Evolutionary conservation across 306 rosid genomes (phyloP), one percentile per base, ranked within the genome.

Genomic region (Canavalia gladiata): DNA sequence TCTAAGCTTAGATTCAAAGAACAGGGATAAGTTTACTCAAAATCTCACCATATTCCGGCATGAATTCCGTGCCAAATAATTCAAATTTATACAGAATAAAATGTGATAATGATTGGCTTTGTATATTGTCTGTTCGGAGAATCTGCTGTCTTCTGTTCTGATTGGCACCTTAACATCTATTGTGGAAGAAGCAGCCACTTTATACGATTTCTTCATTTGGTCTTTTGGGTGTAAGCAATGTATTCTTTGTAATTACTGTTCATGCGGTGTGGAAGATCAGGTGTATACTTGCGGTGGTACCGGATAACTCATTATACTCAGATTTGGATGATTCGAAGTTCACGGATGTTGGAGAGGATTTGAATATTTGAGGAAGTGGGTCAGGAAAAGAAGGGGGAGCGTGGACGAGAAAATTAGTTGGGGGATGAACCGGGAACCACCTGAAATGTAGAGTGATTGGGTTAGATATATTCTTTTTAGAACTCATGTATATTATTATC

Each of bases 1-100:
- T 41, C 87, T 59, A 66, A 85, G 87, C 74, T 12, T 87, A 52
- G 90, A 87, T 70, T 82, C 90, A 3, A 87, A 85, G 62, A 87
- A 85, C 81, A 85, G 90, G 87, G 90, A 87, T 76, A 87, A 63
- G 73, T 87, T 87, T 79, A 87, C 88, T 56, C 90, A 87, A 55
- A 87, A 87, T 74, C 88, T 87, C 64, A 87, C 86, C 55, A 35
- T 84, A 64, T 84, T 87, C 55, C 80, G 87, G 69, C 85, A 78
- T 33, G 87, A 87, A 33, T 87, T 87, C 58, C 88, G 90, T 71
- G 87, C 88, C 83, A 87, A 87, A 72, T 87, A 79, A 82, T 70
- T 78, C 51, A 60, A 49, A 60, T 10, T 51, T 54, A 67, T 75
- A 8, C 66, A 6, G 78, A 71, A 65, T 56, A 37, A 35, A 76